phyloP scores from a whole-genome alignment of 2,329 filamentous ascomycete species.

The Lachnellula arida region DNA sequence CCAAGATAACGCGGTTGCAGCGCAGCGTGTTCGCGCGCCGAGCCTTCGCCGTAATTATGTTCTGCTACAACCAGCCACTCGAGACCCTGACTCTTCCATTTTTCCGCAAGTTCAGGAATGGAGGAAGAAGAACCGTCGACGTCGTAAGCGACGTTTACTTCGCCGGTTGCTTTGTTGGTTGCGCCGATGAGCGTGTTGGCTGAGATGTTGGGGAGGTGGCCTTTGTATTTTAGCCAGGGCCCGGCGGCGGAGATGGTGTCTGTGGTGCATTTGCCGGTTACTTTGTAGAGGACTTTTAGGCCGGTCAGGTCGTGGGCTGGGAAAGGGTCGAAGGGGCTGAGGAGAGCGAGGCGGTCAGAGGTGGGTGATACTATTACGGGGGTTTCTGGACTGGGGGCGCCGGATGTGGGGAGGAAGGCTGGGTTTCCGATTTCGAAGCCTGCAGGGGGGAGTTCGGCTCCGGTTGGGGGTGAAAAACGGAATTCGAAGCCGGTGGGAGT shows the following conservation, averaged over 20 bases:
- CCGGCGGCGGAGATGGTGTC: slow-evolving; percentile 97
- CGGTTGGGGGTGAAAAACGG: slow-evolving; percentile 73
- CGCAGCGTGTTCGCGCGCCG: slow-evolving; percentile 96
- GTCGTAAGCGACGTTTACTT: slow-evolving; percentile 98
- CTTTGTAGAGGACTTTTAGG: slow-evolving; percentile 93
- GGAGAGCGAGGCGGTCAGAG: slow-evolving; percentile 90
- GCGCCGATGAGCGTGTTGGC: slow-evolving; percentile 99
- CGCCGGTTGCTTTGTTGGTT: slow-evolving; percentile 89
- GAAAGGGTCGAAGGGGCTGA: slow-evolving; percentile 82
- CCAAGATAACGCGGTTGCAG: slow-evolving; percentile 96
- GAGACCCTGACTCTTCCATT: slow-evolving; percentile 97
- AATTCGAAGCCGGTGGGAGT: slow-evolving; percentile 97
- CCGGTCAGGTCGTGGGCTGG: slow-evolving; percentile 83
- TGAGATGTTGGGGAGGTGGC: slow-evolving; percentile 98
- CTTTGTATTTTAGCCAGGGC: slow-evolving; percentile 97
- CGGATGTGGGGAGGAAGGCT: slow-evolving; percentile 74
- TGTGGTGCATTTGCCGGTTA: slow-evolving; percentile 91
- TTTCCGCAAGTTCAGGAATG: slow-evolving; percentile 88
- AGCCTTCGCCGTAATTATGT: slow-evolving; percentile 99
- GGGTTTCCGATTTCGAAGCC: slow-evolving; percentile 94
- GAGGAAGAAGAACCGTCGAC: slow-evolving; percentile 57
- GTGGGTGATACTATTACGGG: slow-evolving; percentile 78
- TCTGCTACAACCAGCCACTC: slow-evolving; percentile 97
- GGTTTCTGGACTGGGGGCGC: slow-evolving; percentile 53
- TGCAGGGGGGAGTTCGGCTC: slow-evolving; percentile 70